Evolutionary conservation across 305 asterid species (phyloP), one percentile per base, ranked within the genome.

Genomic region (Ilex paraguariensis): DNA sequence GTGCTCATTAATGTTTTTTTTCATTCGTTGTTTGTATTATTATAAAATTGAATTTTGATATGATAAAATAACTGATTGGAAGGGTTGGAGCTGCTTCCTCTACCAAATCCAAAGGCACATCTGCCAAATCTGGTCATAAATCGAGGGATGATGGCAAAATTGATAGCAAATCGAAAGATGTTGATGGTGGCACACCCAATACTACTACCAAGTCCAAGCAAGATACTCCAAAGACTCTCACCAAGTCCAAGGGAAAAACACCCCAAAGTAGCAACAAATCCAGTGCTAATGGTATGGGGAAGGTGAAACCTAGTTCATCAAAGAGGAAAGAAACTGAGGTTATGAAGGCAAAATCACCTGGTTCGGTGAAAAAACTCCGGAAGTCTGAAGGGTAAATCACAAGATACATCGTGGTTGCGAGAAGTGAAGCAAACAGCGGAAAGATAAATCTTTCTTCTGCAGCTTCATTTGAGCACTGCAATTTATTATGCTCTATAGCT

Each of bases 251-350:
- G 71, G 83, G 82, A 51, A 87, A 74, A 71, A 66, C 80, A 51
- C 72, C 77, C 31, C 81, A 63, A 61, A 73, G 77, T 63, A 81
- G 81, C 54, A 74, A 69, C 59, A 65, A 74, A 44, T 52, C 55
- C 14, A 56, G 76, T 78, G 71, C 73, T 32, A 67, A 73, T 69
- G 77, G 73, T 58, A 13, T 57, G 54, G 76, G 56, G 56, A 65
- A 67, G 73, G 42, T 70, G 36, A 88, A 87, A 71, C 67, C 82
- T 40, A 70, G 80, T 67, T 67, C 75, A 32, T 74, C 95, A 13
- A 84, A 85, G 86, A 79, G 62, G 66, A 87, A 85, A 70, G 89
- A 78, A 60, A 36, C 80, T 49, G 88, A 73, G 31, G 70, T n/a
- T 60, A 44, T 39, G 59, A 82, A 77, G 82, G 90, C 73, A 40